Percentiles rank a stretch among this genome's conserved stretches.
Evolutionary conservation across 2,329 filamentous ascomycete species (phyloP).

Genomic region (Ceratocystis albifundus): DNA sequence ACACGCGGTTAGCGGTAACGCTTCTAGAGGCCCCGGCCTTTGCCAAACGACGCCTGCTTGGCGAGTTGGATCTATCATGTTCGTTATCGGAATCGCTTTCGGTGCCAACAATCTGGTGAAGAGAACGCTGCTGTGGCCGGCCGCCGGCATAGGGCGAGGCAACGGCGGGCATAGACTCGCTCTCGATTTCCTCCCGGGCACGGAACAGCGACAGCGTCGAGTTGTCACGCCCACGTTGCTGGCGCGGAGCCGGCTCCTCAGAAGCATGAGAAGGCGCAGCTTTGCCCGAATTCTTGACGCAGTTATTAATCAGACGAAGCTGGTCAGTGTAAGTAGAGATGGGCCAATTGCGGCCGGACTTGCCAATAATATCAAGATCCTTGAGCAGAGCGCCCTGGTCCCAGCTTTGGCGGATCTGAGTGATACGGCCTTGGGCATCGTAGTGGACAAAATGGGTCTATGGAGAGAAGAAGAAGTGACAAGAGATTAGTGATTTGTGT

Average conservation of each 20-base stretch:
- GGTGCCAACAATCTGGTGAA: conserved; percentile 59
- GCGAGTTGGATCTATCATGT: conserved; percentile 41
- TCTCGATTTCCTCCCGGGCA: conserved; percentile 51
- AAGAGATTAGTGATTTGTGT: neutral
- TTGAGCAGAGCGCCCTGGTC: conserved; percentile 89
- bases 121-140: conserved; percentile 53
- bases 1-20: conserved; percentile 45
- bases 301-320: conserved; percentile 58
- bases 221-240: conserved; percentile 34
- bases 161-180: conserved; percentile 36
- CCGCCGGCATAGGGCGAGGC: conserved; percentile 51
- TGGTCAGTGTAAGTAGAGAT: conserved; percentile 82
- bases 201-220: conserved; percentile 63
- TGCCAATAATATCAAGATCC: conserved; percentile 86
- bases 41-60: conserved; percentile 34
- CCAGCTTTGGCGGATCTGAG: conserved; percentile 83
- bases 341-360: conserved; percentile 84
- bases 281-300: conserved; percentile 40
- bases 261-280: conserved; percentile 13
- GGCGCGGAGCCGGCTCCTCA: conserved; percentile 18
- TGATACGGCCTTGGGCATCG: conserved; percentile 62
- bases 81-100: conserved; percentile 33
- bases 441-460: conserved; percentile 85
- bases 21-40: conserved; percentile 45
- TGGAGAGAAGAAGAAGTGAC: neutral